Evolutionary conservation across 306 rosid genomes (phyloP).

Genomic region (Coriaria nepalensis): DNA sequence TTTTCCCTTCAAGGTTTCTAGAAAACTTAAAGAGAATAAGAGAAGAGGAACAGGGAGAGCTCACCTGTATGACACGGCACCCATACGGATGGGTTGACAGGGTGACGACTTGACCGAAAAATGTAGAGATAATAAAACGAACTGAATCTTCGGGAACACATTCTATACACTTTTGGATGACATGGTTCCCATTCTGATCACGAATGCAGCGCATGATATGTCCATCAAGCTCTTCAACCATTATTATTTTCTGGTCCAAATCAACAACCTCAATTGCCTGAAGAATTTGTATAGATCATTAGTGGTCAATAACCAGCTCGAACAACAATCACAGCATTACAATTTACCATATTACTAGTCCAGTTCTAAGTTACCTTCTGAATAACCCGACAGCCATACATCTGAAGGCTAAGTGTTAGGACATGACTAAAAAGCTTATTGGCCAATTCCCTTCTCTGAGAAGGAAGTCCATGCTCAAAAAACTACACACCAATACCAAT

Average conservation of each 20-base stretch:
- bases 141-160: conserved; percentile 82
- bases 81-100: conserved; percentile 97
- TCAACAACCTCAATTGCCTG: conserved; percentile 99
- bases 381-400: conserved; percentile 97
- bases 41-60: too few relatives aligned
- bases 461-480: conserved; percentile 84
- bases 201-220: conserved; percentile 89
- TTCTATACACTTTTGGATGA: conserved; percentile 89
- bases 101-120: conserved; percentile 77
- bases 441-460: conserved; percentile 85
- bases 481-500: conserved; percentile 35
- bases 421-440: conserved; percentile 74
- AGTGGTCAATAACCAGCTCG: too few relatives aligned
- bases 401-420: conserved; percentile 85
- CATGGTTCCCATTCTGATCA: conserved; percentile 98
- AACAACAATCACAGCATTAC: too few relatives aligned
- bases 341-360: conserved; percentile 3
- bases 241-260: conserved; percentile 75
- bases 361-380: conserved; percentile 55
- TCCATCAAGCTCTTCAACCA: conserved; percentile 90
- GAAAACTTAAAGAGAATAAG: background rate
- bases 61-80: conserved; percentile 51
- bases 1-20: background rate
- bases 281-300: background rate
- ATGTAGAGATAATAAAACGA: conserved; percentile 67